These are phyloP conservation scores for Orbilia quercus DNA, from an alignment of 2,329 filamentous ascomycete species.

Conservation along the genomic window DNA sequence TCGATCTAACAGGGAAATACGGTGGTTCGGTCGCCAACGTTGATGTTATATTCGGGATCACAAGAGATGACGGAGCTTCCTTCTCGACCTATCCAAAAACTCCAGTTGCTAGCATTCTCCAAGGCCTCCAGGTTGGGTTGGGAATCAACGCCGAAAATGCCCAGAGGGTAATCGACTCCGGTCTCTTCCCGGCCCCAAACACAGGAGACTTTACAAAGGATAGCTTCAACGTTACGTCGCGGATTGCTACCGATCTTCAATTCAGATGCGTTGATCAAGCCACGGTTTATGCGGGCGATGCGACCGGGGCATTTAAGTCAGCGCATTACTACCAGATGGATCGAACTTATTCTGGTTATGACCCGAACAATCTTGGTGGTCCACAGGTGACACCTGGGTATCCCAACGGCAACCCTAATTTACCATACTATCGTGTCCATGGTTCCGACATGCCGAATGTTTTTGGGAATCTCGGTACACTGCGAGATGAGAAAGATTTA, in stretches of 20 bases:
- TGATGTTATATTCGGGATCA: constrained; percentile 70
- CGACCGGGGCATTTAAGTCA: constrained; percentile 65
- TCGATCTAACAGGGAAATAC: constrained; percentile 61
- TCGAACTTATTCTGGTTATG: constrained; percentile 68
- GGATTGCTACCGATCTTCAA: constrained; percentile 70
- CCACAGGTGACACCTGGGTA: constrained; percentile 63
- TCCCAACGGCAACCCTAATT: constrained; percentile 66
- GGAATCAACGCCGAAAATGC: constrained; percentile 65
- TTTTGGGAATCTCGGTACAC: constrained; percentile 67
- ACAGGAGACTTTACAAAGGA: constrained; percentile 68
- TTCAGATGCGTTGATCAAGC: constrained; percentile 73
- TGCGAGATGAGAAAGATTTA: constrained; percentile 68
- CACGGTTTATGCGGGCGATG: constrained; percentile 68
- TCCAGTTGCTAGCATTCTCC: constrained; percentile 63
- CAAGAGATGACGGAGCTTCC: constrained; percentile 69
- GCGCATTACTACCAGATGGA: constrained; percentile 73
- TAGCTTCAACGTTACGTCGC: constrained; percentile 69
- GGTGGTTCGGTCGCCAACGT: constrained; percentile 66
- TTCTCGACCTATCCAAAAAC: constrained; percentile 67
- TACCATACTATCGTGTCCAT: constrained; percentile 70
- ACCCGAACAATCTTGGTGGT: constrained; percentile 68
- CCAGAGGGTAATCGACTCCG: constrained; percentile 64
- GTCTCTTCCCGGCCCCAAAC: constrained; percentile 67
- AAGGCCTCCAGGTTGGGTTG: constrained; percentile 65
- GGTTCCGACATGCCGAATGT: constrained; percentile 70